These are phyloP conservation scores for Rhizoctonia solani DNA, from an alignment of 1,284 basidiomycete genomes.

Conservation along the genomic window DNA sequence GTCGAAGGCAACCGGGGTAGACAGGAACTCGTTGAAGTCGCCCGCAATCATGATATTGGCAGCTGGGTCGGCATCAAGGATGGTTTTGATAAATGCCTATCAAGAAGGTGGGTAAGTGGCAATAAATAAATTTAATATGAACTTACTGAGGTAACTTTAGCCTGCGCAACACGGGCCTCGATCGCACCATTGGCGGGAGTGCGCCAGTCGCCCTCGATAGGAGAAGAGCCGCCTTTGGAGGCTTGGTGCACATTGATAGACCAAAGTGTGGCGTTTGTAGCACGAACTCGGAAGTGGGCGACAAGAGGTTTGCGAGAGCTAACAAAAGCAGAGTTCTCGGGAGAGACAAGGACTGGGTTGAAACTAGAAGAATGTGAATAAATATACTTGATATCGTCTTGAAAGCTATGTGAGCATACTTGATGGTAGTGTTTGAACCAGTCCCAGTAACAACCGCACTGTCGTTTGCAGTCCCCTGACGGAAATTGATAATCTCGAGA, in stretches of 20 bases:
- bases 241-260: slow-evolving; percentile 63
- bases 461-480: slow-evolving; percentile 54
- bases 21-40: slow-evolving; percentile 66
- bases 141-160: slow-evolving; percentile 54
- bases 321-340: slow-evolving; percentile 60
- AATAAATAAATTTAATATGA: neutral
- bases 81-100: slow-evolving; percentile 56
- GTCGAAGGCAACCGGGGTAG: slow-evolving; percentile 57
- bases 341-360: slow-evolving; percentile 67
- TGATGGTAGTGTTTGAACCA: slow-evolving; percentile 53
- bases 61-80: slow-evolving; percentile 52
- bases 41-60: slow-evolving; percentile 62
- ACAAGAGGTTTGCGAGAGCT: slow-evolving; percentile 64
- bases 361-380: slow-evolving; percentile 47
- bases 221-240: slow-evolving; percentile 62
- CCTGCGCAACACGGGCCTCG: slow-evolving; percentile 56
- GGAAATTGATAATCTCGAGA: slow-evolving; percentile 55
- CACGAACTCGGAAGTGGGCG: slow-evolving; percentile 43
- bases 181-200: slow-evolving; percentile 62
- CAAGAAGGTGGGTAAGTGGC: neutral
- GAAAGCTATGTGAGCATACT: slow-evolving; percentile 46
- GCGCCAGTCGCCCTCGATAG: slow-evolving; percentile 59
- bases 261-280: slow-evolving; percentile 39
- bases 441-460: slow-evolving; percentile 49
- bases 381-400: neutral